Conservation (phyloP, 1,284 basidiomycete species). For the Moesziomyces sp. region DNA sequence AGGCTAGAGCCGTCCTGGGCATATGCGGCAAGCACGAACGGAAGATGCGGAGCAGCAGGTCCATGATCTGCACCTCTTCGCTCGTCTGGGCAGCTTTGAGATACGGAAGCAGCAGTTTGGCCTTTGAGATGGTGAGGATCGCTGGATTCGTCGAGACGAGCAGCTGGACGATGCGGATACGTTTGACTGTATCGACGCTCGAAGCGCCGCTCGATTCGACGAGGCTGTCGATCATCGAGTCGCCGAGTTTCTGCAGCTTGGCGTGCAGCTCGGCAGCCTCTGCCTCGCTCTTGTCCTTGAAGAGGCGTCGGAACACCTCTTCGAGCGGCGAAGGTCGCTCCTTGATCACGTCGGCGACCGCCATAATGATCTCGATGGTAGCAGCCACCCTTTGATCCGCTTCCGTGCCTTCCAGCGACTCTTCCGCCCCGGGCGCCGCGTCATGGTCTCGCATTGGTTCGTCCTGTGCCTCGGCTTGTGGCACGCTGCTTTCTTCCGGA, state of each 20-base stretch:
- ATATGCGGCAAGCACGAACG: slow-evolving; percentile 83
- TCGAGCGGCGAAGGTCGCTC: slow-evolving; percentile 86
- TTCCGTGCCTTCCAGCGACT: slow-evolving; percentile 17
- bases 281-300: slow-evolving; percentile 46
- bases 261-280: slow-evolving; percentile 71
- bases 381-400: slow-evolving; percentile 60
- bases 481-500: background rate
- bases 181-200: slow-evolving; percentile 44
- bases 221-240: slow-evolving; percentile 83
- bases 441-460: background rate
- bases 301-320: slow-evolving; percentile 76
- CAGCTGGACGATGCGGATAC: slow-evolving; percentile 82
- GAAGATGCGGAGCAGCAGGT: slow-evolving; percentile 78
- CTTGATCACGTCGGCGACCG: slow-evolving; percentile 81
- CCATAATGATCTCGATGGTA: slow-evolving; percentile 82
- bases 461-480: slow-evolving; percentile 1
- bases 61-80: slow-evolving; percentile 77
- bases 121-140: slow-evolving; percentile 81
- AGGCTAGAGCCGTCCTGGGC: slow-evolving; percentile 74
- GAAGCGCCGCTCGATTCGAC: slow-evolving; percentile 83
- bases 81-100: slow-evolving; percentile 81
- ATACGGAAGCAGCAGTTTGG: slow-evolving; percentile 84
- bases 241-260: slow-evolving; percentile 80
- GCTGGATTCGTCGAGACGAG: slow-evolving; percentile 82
- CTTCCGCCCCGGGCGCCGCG: slow-evolving; percentile 3